Base-by-base conservation (phyloP, 1,284 basidiomycete species). In the Athelia sp. region DNA sequence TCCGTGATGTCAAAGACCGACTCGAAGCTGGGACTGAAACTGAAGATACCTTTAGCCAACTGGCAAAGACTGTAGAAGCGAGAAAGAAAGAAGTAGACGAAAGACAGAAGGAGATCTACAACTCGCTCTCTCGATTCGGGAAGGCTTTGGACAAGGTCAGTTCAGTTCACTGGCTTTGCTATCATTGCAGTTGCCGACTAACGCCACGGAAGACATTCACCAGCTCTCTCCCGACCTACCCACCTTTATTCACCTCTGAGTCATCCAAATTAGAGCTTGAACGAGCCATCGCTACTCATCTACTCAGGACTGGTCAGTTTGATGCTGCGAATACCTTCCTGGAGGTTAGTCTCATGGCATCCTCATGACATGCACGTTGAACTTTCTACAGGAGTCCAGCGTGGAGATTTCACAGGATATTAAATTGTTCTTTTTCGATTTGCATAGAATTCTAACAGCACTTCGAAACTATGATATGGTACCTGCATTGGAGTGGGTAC, bases 111-210 rank as follows among this genome's bases (percentile, higher is more conserved):
- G 91, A 92, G 57, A 78, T 93, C 47, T 91, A 94, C 61, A 79
- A 76, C 21, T 82, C 84, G 1, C 69, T 95, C 4, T 79, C 82
- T 17, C 81, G 81, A 56, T 75, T 93, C 32, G 90, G 90, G 24
- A 96, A 94, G 67, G 77, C 82, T 0, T 66, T 96, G 58, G 93
- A 97, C 63, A 97, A 95, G 85, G 93, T 91, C 47, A 43, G 69
- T 47, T 43, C 14, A 32, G 34, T 2, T 34, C 18, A 18, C 22
- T 43, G 8, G 22, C 21, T 26, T 53, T 48, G 36, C 47, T 21
- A 18, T 54, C 22, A 29, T 29, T 13, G 13, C 13, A 56, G 52
- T 38, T 26, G 46, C 4, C 4, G 4, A 4, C 26, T 29, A 6
- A 29, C 26, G 26, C 26, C 13, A 6, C 53, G 42, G 13, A 57